These are phyloP conservation scores for Jamesozyma hellenica DNA, from an alignment of 805 yeast genomes.

Conservation along the genomic window DNA sequence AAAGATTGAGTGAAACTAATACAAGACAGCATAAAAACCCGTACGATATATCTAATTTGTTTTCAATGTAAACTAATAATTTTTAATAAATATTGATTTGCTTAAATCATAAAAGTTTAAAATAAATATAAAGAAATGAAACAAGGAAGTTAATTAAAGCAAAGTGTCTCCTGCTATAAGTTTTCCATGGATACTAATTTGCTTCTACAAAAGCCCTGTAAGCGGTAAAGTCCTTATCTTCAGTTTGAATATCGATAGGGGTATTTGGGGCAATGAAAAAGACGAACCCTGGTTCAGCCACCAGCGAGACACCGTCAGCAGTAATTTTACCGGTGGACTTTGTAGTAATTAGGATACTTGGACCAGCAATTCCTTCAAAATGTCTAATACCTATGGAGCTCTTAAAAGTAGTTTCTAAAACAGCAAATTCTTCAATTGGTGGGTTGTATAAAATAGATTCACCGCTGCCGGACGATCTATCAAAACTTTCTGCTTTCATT, in stretches of 20 bases:
- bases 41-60: too few relatives aligned
- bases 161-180: too few relatives aligned
- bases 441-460: conserved; percentile 72
- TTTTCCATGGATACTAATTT: conserved; percentile 10
- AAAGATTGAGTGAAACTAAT: too few relatives aligned
- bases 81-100: too few relatives aligned
- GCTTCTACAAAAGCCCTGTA: conserved; percentile 89
- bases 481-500: conserved; percentile 49
- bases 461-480: conserved; percentile 57
- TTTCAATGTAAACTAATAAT: too few relatives aligned
- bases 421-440: conserved; percentile 93
- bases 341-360: conserved; percentile 77
- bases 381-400: conserved; percentile 38
- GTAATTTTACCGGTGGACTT: conserved; percentile 64
- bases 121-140: too few relatives aligned
- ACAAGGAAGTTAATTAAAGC: too few relatives aligned
- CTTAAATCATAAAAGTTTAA: too few relatives aligned
- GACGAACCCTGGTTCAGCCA: conserved; percentile 62
- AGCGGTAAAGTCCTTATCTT: conserved; percentile 51
- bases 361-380: conserved; percentile 64
- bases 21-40: too few relatives aligned
- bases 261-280: conserved; percentile 76
- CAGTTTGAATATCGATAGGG: conserved; percentile 49
- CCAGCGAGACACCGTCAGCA: conserved; percentile 33
- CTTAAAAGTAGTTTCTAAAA: conserved; percentile 67